Base-by-base conservation (phyloP, 768 basidiomycete species). In the Pluteus cervinus region DNA sequence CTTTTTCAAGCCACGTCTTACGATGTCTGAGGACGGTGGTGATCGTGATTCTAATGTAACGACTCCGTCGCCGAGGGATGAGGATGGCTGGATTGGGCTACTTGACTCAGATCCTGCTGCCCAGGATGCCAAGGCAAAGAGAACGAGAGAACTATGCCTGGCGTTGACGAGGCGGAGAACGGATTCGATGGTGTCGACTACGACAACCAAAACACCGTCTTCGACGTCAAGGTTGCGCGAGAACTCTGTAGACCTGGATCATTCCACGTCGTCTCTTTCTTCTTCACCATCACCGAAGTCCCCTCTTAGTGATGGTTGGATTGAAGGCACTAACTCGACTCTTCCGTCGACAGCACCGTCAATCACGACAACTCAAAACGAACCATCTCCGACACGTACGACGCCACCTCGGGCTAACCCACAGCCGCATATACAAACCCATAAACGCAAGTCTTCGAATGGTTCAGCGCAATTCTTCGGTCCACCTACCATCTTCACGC, bases 41-140 rank as follows among this genome's bases (percentile, higher is more conserved):
- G 58, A 62, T 33, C 52, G 48, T 41, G 52, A 42, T 22, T 58
- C 57, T 21, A 47, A 51, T 6, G 40, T 58, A 2, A 57, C 60
- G 5, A 58, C 60, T 4, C 62, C 62, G 3, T 51, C 58, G 5
- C 45, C 54, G n/a, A 62, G 64, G 9, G 64, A 66, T 5, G 68
- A 53, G 3, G 69, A 70, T 25, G 69, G 69, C 1, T 73, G 69
- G 69, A 65, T 71, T 35, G 59, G 62, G 31, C 43, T 61, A 11
- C 45, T 52, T 6, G 54, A 63, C 23, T 42, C 45, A 4, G 42
- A 47, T 14, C 37, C 42, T 21, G 44, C 45, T 3, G 39, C 50
- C 15, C 42, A 54, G 33, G 51, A 50, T 18, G 49, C 58, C 18
- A 68, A 68, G 45, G 55, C 61, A 17, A 60, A 60, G 45, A 54